phyloP scores from a whole-genome alignment of 345 rosid genomes.

The Salix exigua region DNA sequence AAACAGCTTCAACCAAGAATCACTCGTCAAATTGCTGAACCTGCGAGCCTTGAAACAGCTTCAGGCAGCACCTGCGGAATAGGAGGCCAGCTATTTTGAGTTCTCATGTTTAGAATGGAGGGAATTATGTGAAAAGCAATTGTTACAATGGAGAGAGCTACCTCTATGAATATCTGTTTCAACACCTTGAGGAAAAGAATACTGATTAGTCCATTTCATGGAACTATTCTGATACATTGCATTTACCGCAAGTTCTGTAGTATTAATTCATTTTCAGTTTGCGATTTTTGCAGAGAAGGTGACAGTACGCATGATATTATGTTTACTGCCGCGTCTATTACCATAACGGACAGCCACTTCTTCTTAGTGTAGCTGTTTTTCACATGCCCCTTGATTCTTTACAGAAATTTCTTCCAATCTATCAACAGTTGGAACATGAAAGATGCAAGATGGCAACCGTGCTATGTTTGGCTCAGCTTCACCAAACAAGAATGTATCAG shows the following conservation, averaged over 20 bases:
- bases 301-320: neutral
- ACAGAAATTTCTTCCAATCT: neutral
- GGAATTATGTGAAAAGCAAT: neutral
- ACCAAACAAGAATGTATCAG: neutral
- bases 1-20: constrained; percentile 31
- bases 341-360: neutral
- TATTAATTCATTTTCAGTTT: constrained; percentile 11
- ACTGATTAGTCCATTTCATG: constrained; percentile 10
- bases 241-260: constrained; percentile 22
- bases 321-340: neutral
- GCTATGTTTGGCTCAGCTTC: neutral
- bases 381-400: neutral
- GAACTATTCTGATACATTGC: constrained; percentile 13
- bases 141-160: neutral
- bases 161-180: neutral
- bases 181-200: neutral
- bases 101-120: constrained; percentile 18
- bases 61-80: constrained; percentile 6
- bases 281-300: neutral
- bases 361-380: neutral
- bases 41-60: constrained; percentile 1
- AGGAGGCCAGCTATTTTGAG: constrained; percentile 24
- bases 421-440: neutral
- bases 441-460: neutral
- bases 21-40: constrained; percentile 2